Base-by-base conservation (phyloP, 345 rosid species). In the Ailanthus altissimus region DNA sequence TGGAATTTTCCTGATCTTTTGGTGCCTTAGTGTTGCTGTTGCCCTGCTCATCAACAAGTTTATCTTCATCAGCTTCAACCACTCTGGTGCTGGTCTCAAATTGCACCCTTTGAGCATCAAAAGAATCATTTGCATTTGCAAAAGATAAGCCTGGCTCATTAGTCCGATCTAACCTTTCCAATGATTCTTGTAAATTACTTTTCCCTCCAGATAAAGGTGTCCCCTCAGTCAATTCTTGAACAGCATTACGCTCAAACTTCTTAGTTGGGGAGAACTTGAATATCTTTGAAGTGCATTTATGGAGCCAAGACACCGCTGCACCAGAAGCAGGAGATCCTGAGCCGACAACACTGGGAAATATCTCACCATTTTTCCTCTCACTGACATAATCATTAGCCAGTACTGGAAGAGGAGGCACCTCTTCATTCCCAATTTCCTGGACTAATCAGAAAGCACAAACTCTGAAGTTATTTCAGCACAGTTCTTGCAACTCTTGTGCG, bases 221-320 rank as follows among this genome's bases (percentile, higher is more conserved):
- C 58, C 54, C 90, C 32, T 73, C 79, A 42, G 67, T 73, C 83
- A 87, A 74, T 72, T 84, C 78, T 66, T 74, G 77, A 57, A 79
- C 63, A 72, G 80, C 84, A 86, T 83, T 79, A 43, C 81, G 73
- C 70, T 87, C 94, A 38, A 67, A 13, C 82, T 61, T 85, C 85
- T 91, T 92, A 40, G 83, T 79, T 1, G 99, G 97, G 57, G 99
- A 93, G 42, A 93, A 78, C 51, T 79, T 90, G 10, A 93, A 88
- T 75, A 96, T 87, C 83, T 86, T 93, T 49, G 98, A 89, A 38
- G 96, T 93, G 85, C 98, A 93, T 77, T 89, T 89, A 69, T 88
- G 90, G 72, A 96, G 85, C 97, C 97, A 92, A 56, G 93, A 89
- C 68, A 89, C 83, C 13, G 90, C 80, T 74, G 90, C 92, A 86